Evolutionary conservation across 768 basidiomycete genomes (phyloP).

Genomic region (Mycena amicta): DNA sequence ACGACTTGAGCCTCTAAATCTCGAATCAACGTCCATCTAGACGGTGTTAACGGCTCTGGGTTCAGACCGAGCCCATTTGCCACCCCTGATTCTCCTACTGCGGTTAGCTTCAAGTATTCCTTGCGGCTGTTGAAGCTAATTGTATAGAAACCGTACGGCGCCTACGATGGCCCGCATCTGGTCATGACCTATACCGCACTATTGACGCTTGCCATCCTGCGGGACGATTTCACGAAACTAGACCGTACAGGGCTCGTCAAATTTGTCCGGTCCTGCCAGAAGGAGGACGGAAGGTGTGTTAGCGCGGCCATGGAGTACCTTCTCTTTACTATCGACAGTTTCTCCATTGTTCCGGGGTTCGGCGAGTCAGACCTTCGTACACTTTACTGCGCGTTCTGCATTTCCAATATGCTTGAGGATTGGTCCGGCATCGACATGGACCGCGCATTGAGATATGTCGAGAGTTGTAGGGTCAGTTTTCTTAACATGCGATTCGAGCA

Average conservation of each 20-base stretch:
- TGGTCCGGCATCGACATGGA: constrained; percentile 74
- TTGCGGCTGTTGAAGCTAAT: not conserved
- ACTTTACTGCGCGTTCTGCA: constrained; percentile 84
- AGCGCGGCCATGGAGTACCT: not conserved
- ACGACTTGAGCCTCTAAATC: constrained; percentile 9
- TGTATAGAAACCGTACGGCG: constrained; percentile 39
- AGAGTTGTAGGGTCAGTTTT: constrained; percentile 66
- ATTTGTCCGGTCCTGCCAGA: constrained; percentile 76
- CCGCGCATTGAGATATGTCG: constrained; percentile 64
- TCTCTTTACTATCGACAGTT: constrained; percentile 42
- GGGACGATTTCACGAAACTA: constrained; percentile 79
- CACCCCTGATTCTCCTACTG: constrained; percentile 36
- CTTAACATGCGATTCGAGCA: constrained; percentile 7
- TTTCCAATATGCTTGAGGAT: constrained; percentile 77
- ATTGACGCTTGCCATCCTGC: constrained; percentile 77
- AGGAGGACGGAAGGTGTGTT: constrained; percentile 78
- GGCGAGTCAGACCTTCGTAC: constrained; percentile 82
- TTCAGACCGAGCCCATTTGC: constrained; percentile 80
- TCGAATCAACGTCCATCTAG: constrained; percentile 34
- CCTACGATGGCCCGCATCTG: constrained; percentile 75
- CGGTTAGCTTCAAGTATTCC: constrained; percentile 18
- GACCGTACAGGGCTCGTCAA: constrained; percentile 66
- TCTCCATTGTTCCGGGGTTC: constrained; percentile 66
- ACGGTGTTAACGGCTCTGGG: constrained; percentile 60
- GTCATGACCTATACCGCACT: constrained; percentile 95